phyloP scores from a whole-genome alignment of 2,329 filamentous ascomycete species.

The Venturia aucupariae region DNA sequence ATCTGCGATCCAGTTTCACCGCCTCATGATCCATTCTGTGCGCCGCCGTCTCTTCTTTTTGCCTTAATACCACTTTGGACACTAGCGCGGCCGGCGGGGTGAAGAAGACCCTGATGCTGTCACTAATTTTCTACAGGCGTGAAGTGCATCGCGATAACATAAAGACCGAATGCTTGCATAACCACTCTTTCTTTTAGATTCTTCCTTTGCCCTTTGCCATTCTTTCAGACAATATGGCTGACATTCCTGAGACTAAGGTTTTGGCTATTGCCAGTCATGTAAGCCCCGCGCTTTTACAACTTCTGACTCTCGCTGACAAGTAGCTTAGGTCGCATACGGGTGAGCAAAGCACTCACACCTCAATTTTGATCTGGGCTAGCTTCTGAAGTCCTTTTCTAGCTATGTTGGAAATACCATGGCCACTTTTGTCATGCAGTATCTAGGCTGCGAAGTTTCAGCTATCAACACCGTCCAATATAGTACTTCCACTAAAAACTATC shows the following conservation, averaged over 20 bases:
- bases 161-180: neutral
- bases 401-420: slow-evolving; percentile 98
- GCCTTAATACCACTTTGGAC: neutral
- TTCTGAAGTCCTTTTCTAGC: slow-evolving; percentile 39
- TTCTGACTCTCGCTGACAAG: slow-evolving; percentile 15
- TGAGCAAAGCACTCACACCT: slow-evolving; percentile 36
- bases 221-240: neutral
- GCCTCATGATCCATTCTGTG: slow-evolving; percentile 1
- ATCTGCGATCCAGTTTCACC: slow-evolving; percentile 5
- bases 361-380: neutral
- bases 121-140: neutral
- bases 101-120: slow-evolving; percentile 6
- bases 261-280: slow-evolving; percentile 94
- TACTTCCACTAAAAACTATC: slow-evolving; percentile 37
- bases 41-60: neutral
- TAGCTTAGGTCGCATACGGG: slow-evolving; percentile 60
- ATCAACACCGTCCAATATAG: slow-evolving; percentile 98
- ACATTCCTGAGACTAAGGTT: slow-evolving; percentile 56
- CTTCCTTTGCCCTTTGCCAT: neutral
- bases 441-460: slow-evolving; percentile 88
- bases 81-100: neutral
- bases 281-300: slow-evolving; percentile 31
- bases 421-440: slow-evolving; percentile 83
- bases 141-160: neutral
- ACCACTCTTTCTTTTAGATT: neutral